A percentile compares a stretch with the other conserved stretches of the same genome.
These are phyloP conservation scores for Pseudocercospora ulei DNA, from an alignment of 2,329 filamentous ascomycete genomes.

Conservation along the genomic window DNA sequence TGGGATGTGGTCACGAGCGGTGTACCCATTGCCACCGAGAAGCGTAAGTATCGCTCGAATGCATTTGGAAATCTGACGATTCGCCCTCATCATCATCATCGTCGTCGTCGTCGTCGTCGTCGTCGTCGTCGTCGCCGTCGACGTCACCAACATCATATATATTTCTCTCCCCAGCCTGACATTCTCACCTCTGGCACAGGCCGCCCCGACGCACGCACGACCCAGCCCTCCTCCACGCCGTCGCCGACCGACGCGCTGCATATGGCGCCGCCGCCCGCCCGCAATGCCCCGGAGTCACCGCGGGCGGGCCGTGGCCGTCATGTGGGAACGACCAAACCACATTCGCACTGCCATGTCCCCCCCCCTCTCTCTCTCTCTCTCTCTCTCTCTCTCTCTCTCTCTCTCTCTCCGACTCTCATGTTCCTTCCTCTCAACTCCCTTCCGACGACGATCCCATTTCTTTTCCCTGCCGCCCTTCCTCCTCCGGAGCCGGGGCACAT, in stretches of 20 bases:
- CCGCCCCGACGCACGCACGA: too few relatives aligned
- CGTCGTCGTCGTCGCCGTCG: too few relatives aligned
- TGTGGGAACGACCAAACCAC: not conserved
- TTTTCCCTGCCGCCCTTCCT: too few relatives aligned
- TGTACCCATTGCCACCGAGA: conserved; percentile 46
- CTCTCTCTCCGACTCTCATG: conserved; percentile 1
- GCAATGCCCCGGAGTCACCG: conserved; percentile 8
- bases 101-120: too few relatives aligned
- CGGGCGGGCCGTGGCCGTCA: conserved; percentile 7
- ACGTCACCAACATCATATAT: not conserved
- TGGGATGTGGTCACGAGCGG: conserved; percentile 22
- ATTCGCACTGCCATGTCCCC: conserved; percentile 1
- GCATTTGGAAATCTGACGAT: too few relatives aligned
- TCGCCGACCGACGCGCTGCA: conserved; percentile 20
- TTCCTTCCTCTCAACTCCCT: not conserved
- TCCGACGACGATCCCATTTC: not conserved
- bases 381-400: not conserved
- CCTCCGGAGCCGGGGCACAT: too few relatives aligned
- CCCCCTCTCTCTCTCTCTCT: not conserved
- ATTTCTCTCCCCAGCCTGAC: too few relatives aligned
- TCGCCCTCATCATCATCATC: too few relatives aligned
- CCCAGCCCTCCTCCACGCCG: conserved; percentile 20
- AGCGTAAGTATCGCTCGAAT: conserved; percentile 42
- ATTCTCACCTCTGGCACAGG: too few relatives aligned
- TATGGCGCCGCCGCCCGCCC: conserved; percentile 11